Percentiles rank a stretch among this genome's conserved stretches.
These are phyloP conservation scores for Aristolochia fimbriata DNA, from an alignment of 164 flowering plant species.

Conservation along the genomic window DNA sequence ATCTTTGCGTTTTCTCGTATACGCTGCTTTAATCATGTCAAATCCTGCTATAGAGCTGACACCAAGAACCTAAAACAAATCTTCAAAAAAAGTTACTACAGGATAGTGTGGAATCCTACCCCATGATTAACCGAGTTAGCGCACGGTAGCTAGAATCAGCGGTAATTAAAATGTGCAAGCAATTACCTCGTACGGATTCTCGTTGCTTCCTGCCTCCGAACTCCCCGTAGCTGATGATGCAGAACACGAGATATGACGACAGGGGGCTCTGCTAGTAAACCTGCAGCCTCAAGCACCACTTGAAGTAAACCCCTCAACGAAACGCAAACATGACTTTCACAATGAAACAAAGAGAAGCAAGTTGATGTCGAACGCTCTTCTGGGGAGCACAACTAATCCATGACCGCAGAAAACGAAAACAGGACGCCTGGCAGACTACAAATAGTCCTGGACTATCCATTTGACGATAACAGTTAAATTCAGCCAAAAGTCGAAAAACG, in stretches of 20 bases:
- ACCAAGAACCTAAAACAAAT: slow-evolving; percentile 49
- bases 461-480: background rate
- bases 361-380: too few relatives aligned
- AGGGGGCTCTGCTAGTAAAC: slow-evolving; percentile 19
- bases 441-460: background rate
- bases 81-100: background rate
- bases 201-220: slow-evolving; percentile 42
- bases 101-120: background rate
- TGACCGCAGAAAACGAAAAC: background rate
- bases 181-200: slow-evolving; percentile 78
- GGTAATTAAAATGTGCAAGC: background rate
- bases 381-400: background rate
- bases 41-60: slow-evolving; percentile 79
- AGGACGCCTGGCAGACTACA: background rate
- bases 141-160: background rate
- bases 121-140: background rate
- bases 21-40: slow-evolving; percentile 61
- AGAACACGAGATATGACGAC: slow-evolving; percentile 23
- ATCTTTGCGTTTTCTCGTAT: slow-evolving; percentile 62
- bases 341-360: too few relatives aligned
- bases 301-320: background rate
- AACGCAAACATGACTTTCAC: background rate
- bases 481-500: background rate
- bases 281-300: slow-evolving; percentile 13
- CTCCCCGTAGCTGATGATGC: slow-evolving; percentile 83